Evolutionary conservation across 768 basidiomycete species (phyloP), one percentile per base, ranked within the genome.

Genomic region (Pulveroboletus sp.): DNA sequence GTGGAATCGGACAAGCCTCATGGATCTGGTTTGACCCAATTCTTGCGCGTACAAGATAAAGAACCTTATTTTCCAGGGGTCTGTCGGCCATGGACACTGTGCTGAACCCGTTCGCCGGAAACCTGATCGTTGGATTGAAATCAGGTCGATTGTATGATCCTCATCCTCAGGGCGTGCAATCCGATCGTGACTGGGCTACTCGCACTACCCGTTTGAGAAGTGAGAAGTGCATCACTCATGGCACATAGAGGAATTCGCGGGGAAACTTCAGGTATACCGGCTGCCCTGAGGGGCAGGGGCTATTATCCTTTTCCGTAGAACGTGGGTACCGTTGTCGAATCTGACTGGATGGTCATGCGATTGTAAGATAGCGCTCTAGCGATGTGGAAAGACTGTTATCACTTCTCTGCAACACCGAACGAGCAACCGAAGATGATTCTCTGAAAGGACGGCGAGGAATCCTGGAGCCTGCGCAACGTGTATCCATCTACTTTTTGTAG

Each of bases 121-220:
- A n/a, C 40, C 50, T 35, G 66, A 64, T 21, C 55, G 71, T 14
- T 61, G 65, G 49, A 56, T 73, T n/a, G 72, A 65, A 53, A 35
- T 76, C 44, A 61, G 63, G 50, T 51, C 74, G 30, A 52, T 65
- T 33, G 76, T 77, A 53, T 42, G 67, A 43, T 3, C 18, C 2
- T 15, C 15, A 1, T 45, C 13, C 36, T 21, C 21, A 4, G 4
- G 21, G 21, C 15, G 41, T 21, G n/a, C 5, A 41, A 7, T 14
- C 21, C 14, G 43, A 42, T 49, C 78, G 77, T 79, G 77, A 78
- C 76, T 78, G 6, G 77, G 78, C 1, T 78, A 78, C 60, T 63
- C 64, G 18, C 43, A 53, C n/a, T 57, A 68, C 41, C 66, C 71
- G 0, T 63, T 68, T 28, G 66, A 72, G 57, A 53, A 13, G 50